Base-by-base conservation (phyloP, 331 rosid genomes). In the Rhamnella rubrinervis region DNA sequence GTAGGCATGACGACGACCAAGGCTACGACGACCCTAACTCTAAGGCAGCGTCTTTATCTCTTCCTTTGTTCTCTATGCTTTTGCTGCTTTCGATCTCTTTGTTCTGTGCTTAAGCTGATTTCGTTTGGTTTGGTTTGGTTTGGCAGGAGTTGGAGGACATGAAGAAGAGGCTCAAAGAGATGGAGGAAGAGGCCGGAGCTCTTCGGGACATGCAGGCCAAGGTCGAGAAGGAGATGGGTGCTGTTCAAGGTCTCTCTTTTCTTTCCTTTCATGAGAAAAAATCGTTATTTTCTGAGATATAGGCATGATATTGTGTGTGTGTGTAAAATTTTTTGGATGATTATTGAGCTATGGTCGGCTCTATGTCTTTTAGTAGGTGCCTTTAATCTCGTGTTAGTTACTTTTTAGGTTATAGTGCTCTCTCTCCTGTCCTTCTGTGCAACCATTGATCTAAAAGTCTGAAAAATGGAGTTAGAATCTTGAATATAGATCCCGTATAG, bases 101-200 rank as follows among this genome's bases (percentile, higher is more conserved):
- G 20, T 40, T 49, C 31, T 10, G 1, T 63, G 51, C 16, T 26
- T 60, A 14, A 25, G 59, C n/a, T 53, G 65, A 44, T 65, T 46
- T 12, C 8, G 55, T 46, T 75, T 39, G n/a, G 68, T 21, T 18
- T 71, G 60, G 35, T 64, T 59, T 20, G 63, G n/a, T 70, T 74
- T 17, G 18, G 52, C 19, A 89, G 91, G 97, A 92, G 69, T 77
- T 92, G 93, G 97, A 89, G 88, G 93, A 89, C 57, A 89, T 89
- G 96, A 92, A 89, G 84, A 92, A 85, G 88, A 80, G 97, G 90
- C 89, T 95, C 52, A 91, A 95, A 80, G 96, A 91, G 86, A 95
- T 95, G 77, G 99, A 93, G 57, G 98, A 93, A 46, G 97, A 91
- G 66, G 97, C 97, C 12, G 87, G 93, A 18, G 96, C 97, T 35